These are phyloP conservation scores for Anisodus acutangulus DNA, from an alignment of 257 asterid genomes.

Conservation along the genomic window DNA sequence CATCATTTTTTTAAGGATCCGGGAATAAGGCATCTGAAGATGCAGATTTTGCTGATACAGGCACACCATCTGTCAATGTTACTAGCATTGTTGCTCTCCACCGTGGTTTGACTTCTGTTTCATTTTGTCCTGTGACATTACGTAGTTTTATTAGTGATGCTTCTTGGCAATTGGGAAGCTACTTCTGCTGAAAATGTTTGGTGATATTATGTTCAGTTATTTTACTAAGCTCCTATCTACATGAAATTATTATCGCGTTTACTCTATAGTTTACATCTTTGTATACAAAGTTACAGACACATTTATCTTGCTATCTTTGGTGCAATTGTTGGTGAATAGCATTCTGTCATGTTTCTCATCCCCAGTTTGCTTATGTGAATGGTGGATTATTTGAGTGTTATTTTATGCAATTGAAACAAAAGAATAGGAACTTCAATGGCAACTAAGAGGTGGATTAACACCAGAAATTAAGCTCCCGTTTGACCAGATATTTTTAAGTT, in stretches of 20 bases:
- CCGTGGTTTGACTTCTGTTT: not conserved
- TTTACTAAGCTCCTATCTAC: not conserved
- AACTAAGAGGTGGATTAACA: not conserved
- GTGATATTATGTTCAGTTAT: not conserved
- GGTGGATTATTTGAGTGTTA: not conserved
- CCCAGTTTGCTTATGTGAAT: not conserved
- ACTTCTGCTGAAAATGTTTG: not conserved
- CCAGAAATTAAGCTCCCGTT: not conserved
- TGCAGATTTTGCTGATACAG: not conserved
- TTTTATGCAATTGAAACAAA: not conserved
- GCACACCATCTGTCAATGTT: not conserved
- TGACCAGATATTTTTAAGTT: too few relatives aligned
- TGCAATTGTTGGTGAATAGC: too few relatives aligned
- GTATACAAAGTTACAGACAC: not conserved
- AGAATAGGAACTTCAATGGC: not conserved
- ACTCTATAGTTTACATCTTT: not conserved
- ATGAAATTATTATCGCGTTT: not conserved
- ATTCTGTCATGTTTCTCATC: too few relatives aligned
- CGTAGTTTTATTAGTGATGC: not conserved
- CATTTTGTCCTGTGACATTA: not conserved
- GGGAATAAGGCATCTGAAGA: not conserved
- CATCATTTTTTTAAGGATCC: too few relatives aligned
- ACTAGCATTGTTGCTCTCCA: not conserved
- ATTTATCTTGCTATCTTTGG: not conserved
- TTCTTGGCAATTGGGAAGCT: not conserved